Base-by-base conservation (phyloP, 1,284 basidiomycete species). In the Trichosporon sp. region DNA sequence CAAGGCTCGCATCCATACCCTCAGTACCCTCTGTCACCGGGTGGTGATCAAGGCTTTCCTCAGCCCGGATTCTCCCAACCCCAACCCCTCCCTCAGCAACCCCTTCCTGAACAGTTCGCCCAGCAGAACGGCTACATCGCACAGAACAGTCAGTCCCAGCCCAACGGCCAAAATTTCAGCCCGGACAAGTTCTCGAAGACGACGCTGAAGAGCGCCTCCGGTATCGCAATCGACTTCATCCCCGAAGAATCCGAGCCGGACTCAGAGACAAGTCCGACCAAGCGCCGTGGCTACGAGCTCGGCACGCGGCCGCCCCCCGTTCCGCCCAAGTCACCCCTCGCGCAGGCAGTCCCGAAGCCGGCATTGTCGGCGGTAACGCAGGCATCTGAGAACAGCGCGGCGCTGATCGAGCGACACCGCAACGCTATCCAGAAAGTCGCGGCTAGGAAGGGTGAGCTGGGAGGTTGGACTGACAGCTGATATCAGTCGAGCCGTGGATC, bases 401-500 rank as follows among this genome's bases (percentile, higher is more conserved):
- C 32, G 5, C 32, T 63, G 31, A 63, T 63, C n/a, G 59, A 63
- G 7, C 31, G 59, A 12, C 59, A 63, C 32, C 59, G 59, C 59
- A 32, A 63, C 14, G 14, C 32, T 10, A 37, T 37, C 32, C 59
- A 63, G 59, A 32, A n/a, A n/a, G 31, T 16, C 3, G 59, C 59
- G 1, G 59, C 59, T 1, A 63, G 32, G 31, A 63, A 63, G 31
- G 59, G 59, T 63, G 32, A 63, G 59, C 32, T 35, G 12, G 4
- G 21, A 1, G 37, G 5, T 7, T 11, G 16, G 12, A 35, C 11
- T 12, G 0, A 37, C 5, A 12, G 32, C 32, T 63, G 31, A 63
- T 32, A 35, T 12, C 59, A 63, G 59, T 63, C 14, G 59, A 63
- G 32, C 59, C 59, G 31, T 63, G 59, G 59, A 63, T 63, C 2